These are phyloP conservation scores for Hygrophorus pudorinus DNA, from an alignment of 768 basidiomycete species.

Conservation along the genomic window DNA sequence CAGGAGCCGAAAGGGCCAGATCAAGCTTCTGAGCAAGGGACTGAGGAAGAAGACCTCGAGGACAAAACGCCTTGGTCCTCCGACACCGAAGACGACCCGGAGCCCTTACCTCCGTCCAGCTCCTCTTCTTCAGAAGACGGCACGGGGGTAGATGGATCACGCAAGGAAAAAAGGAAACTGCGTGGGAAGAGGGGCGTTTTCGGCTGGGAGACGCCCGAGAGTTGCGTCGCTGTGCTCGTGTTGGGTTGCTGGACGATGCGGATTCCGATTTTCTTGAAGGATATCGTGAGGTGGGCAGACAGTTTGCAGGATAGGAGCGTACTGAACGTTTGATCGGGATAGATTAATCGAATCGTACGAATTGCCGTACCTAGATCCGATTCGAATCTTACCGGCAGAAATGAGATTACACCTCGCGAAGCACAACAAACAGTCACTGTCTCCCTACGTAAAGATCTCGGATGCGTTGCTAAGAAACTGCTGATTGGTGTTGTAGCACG, in stretches of 20 bases:
- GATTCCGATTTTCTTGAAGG: constrained; percentile 64
- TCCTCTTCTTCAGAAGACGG: constrained; percentile 13
- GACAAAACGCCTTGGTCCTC: constrained; percentile 1
- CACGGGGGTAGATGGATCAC: constrained; percentile 10
- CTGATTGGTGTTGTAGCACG: constrained; percentile 33
- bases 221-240: constrained; percentile 57
- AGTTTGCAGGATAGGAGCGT: background rate
- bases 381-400: constrained; percentile 46
- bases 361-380: constrained; percentile 73
- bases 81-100: constrained; percentile 23
- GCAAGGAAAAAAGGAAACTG: constrained; percentile 9
- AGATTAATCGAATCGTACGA: constrained; percentile 57
- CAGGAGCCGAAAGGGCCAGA: constrained; percentile 7
- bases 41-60: background rate
- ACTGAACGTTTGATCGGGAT: background rate
- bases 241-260: constrained; percentile 75
- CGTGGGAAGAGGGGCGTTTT: constrained; percentile 9
- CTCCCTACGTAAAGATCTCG: constrained; percentile 49
- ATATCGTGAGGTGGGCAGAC: constrained; percentile 55
- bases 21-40: background rate
- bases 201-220: constrained; percentile 27
- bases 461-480: background rate
- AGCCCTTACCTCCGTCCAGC: constrained; percentile 26
- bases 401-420: constrained; percentile 68
- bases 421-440: constrained; percentile 53